A percentile compares a stretch with the other conserved stretches of the same genome.
phyloP scores from a whole-genome alignment of 2,329 filamentous ascomycete genomes.

The Thelonectria discophora region DNA sequence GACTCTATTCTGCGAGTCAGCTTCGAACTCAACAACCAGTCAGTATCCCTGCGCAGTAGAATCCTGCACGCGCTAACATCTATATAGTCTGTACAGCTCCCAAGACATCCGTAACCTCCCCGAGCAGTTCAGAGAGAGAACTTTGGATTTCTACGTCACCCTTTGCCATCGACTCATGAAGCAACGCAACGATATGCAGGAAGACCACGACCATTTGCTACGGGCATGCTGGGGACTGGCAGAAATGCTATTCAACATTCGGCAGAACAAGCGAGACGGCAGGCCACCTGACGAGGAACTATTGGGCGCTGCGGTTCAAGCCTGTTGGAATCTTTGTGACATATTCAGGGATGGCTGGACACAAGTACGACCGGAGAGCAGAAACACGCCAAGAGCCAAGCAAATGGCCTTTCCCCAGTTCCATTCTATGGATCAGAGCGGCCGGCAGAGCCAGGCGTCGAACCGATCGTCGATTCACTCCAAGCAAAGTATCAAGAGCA shows the following conservation, averaged over 20 bases:
- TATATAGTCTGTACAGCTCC: constrained; percentile 79
- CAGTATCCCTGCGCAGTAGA: constrained; percentile 41
- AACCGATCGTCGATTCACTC: constrained; percentile 61
- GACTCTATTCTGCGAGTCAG: constrained; percentile 92
- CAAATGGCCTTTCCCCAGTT: constrained; percentile 74
- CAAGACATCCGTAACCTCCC: constrained; percentile 82
- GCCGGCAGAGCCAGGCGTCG: constrained; percentile 59
- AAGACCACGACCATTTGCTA: constrained; percentile 85
- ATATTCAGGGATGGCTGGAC: constrained; percentile 94
- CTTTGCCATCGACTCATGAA: constrained; percentile 97
- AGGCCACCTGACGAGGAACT: constrained; percentile 82
- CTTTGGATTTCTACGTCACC: constrained; percentile 93
- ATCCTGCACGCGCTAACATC: constrained; percentile 38
- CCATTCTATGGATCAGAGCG: constrained; percentile 60
- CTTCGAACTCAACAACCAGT: constrained; percentile 95
- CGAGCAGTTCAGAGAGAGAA: constrained; percentile 87
- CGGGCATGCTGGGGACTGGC: constrained; percentile 89
- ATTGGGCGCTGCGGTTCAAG: constrained; percentile 86
- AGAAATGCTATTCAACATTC: constrained; percentile 91
- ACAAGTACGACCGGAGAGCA: constrained; percentile 79
- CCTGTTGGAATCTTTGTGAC: constrained; percentile 94
- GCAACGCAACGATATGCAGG: constrained; percentile 78
- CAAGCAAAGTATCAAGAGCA: constrained; percentile 62
- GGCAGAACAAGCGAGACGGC: constrained; percentile 80
- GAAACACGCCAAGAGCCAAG: constrained; percentile 83